Percentiles rank a stretch among this genome's conserved stretches.
These are phyloP conservation scores for Colletotrichum tamarilloi DNA, from an alignment of 2,329 filamentous ascomycete genomes.

Conservation along the genomic window DNA sequence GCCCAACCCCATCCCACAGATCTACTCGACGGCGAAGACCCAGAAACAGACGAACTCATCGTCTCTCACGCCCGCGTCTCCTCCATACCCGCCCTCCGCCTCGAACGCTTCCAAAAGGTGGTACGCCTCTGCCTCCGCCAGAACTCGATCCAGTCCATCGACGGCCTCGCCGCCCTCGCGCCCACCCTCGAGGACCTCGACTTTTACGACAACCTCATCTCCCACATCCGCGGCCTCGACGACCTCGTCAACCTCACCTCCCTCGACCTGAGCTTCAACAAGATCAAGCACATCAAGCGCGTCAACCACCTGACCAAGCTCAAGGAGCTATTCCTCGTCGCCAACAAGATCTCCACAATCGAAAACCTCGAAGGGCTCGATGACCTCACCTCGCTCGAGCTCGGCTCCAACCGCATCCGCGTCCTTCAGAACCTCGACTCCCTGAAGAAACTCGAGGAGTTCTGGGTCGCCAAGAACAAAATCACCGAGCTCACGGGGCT, in stretches of 20 bases:
- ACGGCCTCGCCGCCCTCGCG: conserved; percentile 75
- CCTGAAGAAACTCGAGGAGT: conserved; percentile 81
- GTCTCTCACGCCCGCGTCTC: conserved; percentile 87
- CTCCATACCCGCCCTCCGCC: conserved; percentile 80
- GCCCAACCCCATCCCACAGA: conserved; percentile 52
- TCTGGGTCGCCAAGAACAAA: conserved; percentile 98
- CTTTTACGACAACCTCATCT: conserved; percentile 95
- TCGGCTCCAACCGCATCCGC: conserved; percentile 91
- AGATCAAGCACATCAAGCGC: conserved; percentile 98
- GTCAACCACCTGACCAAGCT: conserved; percentile 81
- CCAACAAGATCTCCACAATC: conserved; percentile 92
- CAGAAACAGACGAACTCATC: conserved; percentile 81
- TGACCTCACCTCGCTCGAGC: conserved; percentile 84
- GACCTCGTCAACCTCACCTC: conserved; percentile 78
- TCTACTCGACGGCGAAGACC: conserved; percentile 69
- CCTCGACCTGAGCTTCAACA: conserved; percentile 97
- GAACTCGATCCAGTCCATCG: conserved; percentile 85
- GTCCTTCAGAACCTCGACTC: conserved; percentile 88
- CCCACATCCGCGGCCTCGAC: conserved; percentile 86
- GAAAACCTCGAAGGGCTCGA: conserved; percentile 83
- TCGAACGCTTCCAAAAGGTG: conserved; percentile 85
- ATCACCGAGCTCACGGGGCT: conserved; percentile 87
- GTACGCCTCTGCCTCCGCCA: conserved; percentile 89
- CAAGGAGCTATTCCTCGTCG: conserved; percentile 89
- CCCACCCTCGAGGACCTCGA: conserved; percentile 84